phyloP scores from a whole-genome alignment of 805 yeast genomes.

The Alloascoidea hylecoeti region DNA sequence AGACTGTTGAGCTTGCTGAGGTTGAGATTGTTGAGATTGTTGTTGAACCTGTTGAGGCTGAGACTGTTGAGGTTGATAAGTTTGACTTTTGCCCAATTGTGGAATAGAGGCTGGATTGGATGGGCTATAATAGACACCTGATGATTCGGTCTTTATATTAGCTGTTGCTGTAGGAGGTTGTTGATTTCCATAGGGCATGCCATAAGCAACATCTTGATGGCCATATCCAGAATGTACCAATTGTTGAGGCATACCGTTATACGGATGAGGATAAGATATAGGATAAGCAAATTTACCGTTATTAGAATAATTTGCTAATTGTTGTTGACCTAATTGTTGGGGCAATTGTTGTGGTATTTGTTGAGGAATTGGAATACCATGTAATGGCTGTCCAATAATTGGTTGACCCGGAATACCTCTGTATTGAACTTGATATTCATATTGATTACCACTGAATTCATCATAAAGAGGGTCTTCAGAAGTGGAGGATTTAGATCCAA shows the following conservation, averaged over 20 bases:
- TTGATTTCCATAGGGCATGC: not conserved
- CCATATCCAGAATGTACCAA: slow-evolving; percentile 4
- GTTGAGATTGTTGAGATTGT: slow-evolving; percentile 6
- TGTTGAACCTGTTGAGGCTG: slow-evolving; percentile 5
- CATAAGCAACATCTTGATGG: not conserved
- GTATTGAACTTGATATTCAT: not conserved
- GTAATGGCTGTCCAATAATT: slow-evolving; percentile 3
- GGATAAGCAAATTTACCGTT: not conserved
- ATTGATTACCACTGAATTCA: not conserved
- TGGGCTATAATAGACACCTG: slow-evolving; percentile 6
- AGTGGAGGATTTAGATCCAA: slow-evolving; percentile 24
- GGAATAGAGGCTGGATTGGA: slow-evolving; percentile 5
- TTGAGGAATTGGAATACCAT: slow-evolving; percentile 5
- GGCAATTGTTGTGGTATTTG: not conserved
- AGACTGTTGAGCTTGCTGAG: slow-evolving; percentile 5
- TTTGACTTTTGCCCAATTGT: not conserved
- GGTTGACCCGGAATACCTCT: not conserved
- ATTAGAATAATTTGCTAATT: not conserved
- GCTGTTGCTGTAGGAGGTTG: not conserved
- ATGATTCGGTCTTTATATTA: not conserved
- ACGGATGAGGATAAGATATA: slow-evolving; percentile 1
- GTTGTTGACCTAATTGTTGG: not conserved
- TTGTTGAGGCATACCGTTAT: slow-evolving; percentile 4
- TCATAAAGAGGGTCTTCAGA: not conserved
- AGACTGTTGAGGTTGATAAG: slow-evolving; percentile 3